Percentiles rank a stretch among this genome's conserved stretches.
phyloP scores from a whole-genome alignment of 192 early-diverging fungal genomes.

The Backusella macrospora region DNA sequence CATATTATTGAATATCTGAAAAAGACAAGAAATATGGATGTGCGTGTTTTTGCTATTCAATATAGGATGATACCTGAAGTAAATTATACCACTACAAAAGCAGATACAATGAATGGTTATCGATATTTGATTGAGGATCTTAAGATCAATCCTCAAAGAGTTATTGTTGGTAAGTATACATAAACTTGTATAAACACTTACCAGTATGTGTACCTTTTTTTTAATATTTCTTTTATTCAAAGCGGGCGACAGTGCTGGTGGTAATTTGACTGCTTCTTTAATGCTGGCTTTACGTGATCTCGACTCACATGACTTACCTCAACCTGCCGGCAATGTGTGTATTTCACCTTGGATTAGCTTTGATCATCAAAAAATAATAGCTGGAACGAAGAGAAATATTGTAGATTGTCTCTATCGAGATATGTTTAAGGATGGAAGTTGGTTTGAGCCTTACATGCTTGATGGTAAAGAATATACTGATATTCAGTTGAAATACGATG shows the following conservation, averaged over 20 bases:
- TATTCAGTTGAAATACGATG: not conserved
- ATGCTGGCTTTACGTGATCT: slow-evolving; percentile 9
- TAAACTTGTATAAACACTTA: not conserved
- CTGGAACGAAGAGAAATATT: not conserved
- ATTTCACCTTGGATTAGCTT: slow-evolving; percentile 27
- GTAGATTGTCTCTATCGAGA: not conserved
- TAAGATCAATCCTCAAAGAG: slow-evolving; percentile 15
- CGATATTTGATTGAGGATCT: slow-evolving; percentile 23
- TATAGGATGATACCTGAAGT: not conserved
- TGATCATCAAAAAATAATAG: not conserved
- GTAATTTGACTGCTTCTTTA: slow-evolving; percentile 15
- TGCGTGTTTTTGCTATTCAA: slow-evolving; percentile 14
- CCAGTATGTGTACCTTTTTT: not conserved
- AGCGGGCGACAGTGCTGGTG: slow-evolving; percentile 26
- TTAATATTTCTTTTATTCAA: not conserved
- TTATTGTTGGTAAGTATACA: slow-evolving; percentile 16
- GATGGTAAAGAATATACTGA: not conserved
- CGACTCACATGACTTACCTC: not conserved
- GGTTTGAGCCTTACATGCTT: not conserved
- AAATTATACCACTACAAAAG: slow-evolving; percentile 1
- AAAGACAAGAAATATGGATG: not conserved
- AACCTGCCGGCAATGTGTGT: slow-evolving; percentile 19
- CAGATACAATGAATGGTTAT: slow-evolving; percentile 21
- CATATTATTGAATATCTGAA: slow-evolving; percentile 14
- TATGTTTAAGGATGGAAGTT: not conserved